phyloP scores from a whole-genome alignment of 495 filamentous ascomycete genomes.

The Daldinia bambusicola region DNA sequence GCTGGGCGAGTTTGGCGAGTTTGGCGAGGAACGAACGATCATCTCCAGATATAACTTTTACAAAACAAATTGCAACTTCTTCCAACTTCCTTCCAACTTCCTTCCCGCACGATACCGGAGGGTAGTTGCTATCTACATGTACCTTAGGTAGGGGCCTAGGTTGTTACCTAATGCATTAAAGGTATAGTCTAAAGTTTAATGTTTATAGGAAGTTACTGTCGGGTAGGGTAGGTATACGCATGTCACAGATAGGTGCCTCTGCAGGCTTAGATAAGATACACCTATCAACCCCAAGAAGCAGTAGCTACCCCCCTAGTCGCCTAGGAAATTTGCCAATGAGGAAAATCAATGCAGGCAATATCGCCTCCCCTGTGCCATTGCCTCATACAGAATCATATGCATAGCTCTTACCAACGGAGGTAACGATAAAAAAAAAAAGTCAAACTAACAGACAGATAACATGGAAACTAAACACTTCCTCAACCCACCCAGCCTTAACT shows the following conservation, averaged over 20 bases:
- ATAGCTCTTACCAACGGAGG: neutral
- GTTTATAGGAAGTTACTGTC: too few relatives aligned
- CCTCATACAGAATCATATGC: neutral
- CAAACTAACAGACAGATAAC: neutral
- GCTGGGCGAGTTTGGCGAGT: neutral
- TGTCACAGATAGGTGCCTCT: too few relatives aligned
- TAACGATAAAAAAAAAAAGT: neutral
- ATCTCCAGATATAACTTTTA: neutral
- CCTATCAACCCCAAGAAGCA: neutral
- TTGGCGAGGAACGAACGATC: neutral
- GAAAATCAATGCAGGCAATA: slow-evolving; percentile 1
- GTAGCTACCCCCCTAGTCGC: neutral
- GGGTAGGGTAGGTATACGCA: too few relatives aligned
- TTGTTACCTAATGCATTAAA: too few relatives aligned
- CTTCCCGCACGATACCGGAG: neutral
- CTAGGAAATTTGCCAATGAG: neutral
- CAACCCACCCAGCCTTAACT: neutral
- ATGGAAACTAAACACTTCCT: neutral
- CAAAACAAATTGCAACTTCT: neutral
- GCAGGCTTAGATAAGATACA: too few relatives aligned
- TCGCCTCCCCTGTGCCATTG: neutral
- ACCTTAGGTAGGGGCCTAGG: too few relatives aligned
- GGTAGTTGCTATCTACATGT: neutral
- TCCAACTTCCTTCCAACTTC: too few relatives aligned
- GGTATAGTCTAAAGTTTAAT: neutral